phyloP scores from a whole-genome alignment of 2,329 filamentous ascomycete species.

The Gyromitra esculenta region DNA sequence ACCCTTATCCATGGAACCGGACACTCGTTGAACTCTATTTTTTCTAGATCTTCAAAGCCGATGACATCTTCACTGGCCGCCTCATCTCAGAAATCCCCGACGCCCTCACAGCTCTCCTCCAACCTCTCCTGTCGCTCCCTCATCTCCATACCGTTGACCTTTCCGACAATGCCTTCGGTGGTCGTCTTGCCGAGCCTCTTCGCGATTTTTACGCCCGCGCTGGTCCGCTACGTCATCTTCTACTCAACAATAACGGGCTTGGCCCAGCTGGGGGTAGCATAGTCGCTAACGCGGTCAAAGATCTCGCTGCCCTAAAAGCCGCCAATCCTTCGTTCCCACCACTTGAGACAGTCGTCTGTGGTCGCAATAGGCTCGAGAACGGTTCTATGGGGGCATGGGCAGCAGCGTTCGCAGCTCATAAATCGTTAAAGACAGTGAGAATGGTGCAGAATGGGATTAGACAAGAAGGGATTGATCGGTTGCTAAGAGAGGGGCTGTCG shows the following conservation, averaged over 20 bases:
- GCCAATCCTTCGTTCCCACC: conserved; percentile 74
- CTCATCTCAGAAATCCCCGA: conserved; percentile 92
- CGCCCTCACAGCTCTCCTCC: conserved; percentile 84
- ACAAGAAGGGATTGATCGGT: conserved; percentile 85
- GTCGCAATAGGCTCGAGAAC: conserved; percentile 93
- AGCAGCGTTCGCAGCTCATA: conserved; percentile 82
- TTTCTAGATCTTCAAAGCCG: conserved; percentile 79
- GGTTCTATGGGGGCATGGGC: conserved; percentile 97
- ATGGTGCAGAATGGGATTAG: conserved; percentile 99
- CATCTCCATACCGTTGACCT: conserved; percentile 91
- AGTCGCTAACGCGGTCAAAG: conserved; percentile 85
- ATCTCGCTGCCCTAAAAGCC: conserved; percentile 74
- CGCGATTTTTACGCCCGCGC: conserved; percentile 90
- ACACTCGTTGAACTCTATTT: conserved; percentile 22
- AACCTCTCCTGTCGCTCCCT: conserved; percentile 83
- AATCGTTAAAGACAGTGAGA: conserved; percentile 82
- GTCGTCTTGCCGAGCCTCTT: conserved; percentile 92
- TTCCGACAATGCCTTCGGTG: conserved; percentile 96
- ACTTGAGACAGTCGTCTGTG: conserved; percentile 96
- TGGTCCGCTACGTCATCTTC: conserved; percentile 88
- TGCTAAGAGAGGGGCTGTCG: conserved; percentile 81
- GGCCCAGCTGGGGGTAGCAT: conserved; percentile 89
- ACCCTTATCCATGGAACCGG: background rate
- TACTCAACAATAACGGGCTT: conserved; percentile 98
- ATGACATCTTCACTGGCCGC: conserved; percentile 96